Percentiles rank a stretch among this genome's conserved stretches.
Conservation (phyloP, 352 stramenopile genomes). For the Plasmopara muralis region DNA sequence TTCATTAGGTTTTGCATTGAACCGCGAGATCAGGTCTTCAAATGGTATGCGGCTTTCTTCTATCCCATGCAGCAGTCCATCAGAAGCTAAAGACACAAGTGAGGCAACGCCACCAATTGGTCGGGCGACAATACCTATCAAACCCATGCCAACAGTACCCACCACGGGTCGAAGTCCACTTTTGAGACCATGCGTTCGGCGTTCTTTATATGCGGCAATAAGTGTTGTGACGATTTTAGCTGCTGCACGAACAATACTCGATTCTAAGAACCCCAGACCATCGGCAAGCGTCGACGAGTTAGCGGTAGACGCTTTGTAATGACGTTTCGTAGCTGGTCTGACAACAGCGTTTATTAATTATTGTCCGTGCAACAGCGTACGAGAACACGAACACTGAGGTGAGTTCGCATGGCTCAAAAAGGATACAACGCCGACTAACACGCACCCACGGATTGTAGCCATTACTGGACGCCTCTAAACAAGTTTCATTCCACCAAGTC, state of each 20-base stretch:
- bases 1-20: slow-evolving; percentile 57
- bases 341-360: slow-evolving; percentile 65
- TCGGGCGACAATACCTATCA: slow-evolving; percentile 71
- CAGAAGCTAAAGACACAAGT: slow-evolving; percentile 66
- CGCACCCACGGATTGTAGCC: slow-evolving; percentile 72
- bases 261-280: slow-evolving; percentile 62
- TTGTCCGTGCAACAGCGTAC: slow-evolving; percentile 72
- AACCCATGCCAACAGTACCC: slow-evolving; percentile 62
- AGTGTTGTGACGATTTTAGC: slow-evolving; percentile 70
- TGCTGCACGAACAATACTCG: slow-evolving; percentile 67
- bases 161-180: slow-evolving; percentile 58
- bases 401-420: slow-evolving; percentile 67
- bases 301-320: slow-evolving; percentile 60
- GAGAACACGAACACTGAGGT: slow-evolving; percentile 73
- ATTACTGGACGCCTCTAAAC: slow-evolving; percentile 47
- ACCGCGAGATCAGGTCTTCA: slow-evolving; percentile 25
- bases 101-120: slow-evolving; percentile 74
- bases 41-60: slow-evolving; percentile 29
- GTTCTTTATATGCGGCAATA: slow-evolving; percentile 66
- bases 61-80: slow-evolving; percentile 66
- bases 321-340: slow-evolving; percentile 52
- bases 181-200: slow-evolving; percentile 48
- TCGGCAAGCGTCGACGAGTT: slow-evolving; percentile 45
- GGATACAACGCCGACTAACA: slow-evolving; percentile 59
- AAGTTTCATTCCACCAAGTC: slow-evolving; percentile 63